phyloP scores from a whole-genome alignment of 345 rosid genomes.

The Cardamine occulta region DNA sequence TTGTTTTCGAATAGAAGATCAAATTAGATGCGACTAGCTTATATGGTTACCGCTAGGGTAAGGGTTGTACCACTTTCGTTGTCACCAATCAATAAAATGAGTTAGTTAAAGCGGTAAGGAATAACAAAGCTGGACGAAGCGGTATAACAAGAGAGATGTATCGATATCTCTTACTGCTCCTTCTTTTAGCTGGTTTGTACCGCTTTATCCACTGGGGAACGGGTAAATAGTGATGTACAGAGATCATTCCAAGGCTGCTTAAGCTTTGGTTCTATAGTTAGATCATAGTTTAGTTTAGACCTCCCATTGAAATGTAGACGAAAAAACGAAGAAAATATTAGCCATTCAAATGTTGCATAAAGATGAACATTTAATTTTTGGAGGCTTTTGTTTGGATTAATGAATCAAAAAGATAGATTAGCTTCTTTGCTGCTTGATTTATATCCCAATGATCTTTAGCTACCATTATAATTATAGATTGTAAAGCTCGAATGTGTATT shows the following conservation, averaged over 20 bases:
- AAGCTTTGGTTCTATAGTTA: no score
- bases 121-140: background rate
- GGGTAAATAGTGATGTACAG: no score
- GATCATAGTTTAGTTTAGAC: background rate
- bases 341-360: background rate
- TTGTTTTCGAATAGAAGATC: background rate
- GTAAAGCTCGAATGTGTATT: background rate
- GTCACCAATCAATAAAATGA: no score
- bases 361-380: background rate
- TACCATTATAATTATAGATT: background rate
- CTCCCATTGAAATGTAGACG: background rate
- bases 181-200: no score
- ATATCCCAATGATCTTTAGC: background rate
- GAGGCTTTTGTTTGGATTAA: background rate
- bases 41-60: background rate
- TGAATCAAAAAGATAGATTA: conserved; percentile 3
- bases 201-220: no score
- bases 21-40: background rate
- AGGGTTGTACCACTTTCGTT: background rate
- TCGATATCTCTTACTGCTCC: no score
- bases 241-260: no score
- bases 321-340: no score
- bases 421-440: background rate
- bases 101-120: no score
- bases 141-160: no score